A percentile compares a stretch with the other conserved stretches of the same genome.
Conservation (phyloP, 345 rosid genomes). For the Populus davidiana region DNA sequence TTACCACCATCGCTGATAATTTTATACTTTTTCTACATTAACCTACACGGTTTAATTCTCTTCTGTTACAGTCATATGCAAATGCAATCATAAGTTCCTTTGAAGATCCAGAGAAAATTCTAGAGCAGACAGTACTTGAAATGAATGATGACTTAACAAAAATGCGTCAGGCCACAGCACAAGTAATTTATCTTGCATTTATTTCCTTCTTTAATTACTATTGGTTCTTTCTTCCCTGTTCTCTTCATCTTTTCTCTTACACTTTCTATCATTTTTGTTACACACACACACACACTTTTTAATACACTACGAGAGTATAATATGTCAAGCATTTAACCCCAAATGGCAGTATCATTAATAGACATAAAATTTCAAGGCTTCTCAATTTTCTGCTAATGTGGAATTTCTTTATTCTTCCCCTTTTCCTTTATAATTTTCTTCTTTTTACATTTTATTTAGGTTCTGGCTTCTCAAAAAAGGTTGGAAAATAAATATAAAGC, state of each 20-base stretch:
- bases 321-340: not conserved
- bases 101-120: conserved; percentile 80
- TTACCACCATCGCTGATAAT: not conserved
- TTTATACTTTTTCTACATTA: not conserved
- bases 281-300: not conserved
- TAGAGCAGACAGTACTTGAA: conserved; percentile 74
- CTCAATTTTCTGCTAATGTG: not conserved
- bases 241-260: not conserved
- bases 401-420: not conserved
- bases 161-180: conserved; percentile 88
- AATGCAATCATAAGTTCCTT: conserved; percentile 62
- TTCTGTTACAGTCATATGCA: conserved; percentile 66
- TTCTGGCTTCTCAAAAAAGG: conserved; percentile 73
- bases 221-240: not conserved
- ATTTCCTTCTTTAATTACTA: not conserved
- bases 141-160: conserved; percentile 79
- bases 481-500: conserved; percentile 71
- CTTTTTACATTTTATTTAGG: conserved; percentile 36
- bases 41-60: conserved; percentile 5
- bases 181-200: conserved; percentile 40
- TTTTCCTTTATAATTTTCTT: not conserved
- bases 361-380: not conserved
- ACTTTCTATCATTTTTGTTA: not conserved
- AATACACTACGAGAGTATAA: not conserved
- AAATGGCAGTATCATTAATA: not conserved